Evolutionary conservation across 345 rosid genomes (phyloP).

Genomic region (Populus pruinosa): DNA sequence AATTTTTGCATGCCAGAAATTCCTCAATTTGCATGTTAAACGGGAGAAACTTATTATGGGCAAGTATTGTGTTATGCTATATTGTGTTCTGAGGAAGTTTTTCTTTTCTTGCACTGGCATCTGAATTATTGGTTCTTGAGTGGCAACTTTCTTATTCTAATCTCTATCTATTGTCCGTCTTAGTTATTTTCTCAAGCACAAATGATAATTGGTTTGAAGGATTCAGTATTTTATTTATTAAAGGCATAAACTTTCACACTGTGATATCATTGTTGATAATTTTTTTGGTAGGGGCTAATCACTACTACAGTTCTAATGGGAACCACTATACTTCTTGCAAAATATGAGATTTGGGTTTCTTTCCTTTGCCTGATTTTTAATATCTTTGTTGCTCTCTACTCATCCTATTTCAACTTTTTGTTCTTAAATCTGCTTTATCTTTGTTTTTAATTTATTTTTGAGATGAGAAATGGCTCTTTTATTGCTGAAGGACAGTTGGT

Average conservation of each 20-base stretch:
- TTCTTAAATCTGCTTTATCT: background rate
- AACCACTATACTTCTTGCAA: conserved; percentile 4
- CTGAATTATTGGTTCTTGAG: background rate
- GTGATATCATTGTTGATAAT: background rate
- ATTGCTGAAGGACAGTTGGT: background rate
- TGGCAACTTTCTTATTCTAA: background rate
- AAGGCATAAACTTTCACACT: background rate
- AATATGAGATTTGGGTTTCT: background rate
- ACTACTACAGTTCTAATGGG: background rate
- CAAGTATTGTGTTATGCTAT: background rate
- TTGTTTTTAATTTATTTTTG: background rate
- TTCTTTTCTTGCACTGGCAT: background rate
- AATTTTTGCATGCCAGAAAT: background rate
- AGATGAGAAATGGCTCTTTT: background rate
- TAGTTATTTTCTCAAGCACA: background rate
- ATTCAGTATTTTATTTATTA: background rate
- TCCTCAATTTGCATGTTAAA: background rate
- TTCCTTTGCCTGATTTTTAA: background rate
- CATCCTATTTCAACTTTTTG: background rate
- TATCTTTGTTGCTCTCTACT: conserved; percentile 6
- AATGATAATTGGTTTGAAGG: background rate
- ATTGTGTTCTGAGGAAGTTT: background rate
- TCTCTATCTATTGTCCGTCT: background rate
- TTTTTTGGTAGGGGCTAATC: background rate
- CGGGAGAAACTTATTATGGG: background rate